A percentile compares a stretch with the other conserved stretches of the same genome.
Evolutionary conservation across 2,329 filamentous ascomycete genomes (phyloP).

Genomic region (Bipolaris victoriae): DNA sequence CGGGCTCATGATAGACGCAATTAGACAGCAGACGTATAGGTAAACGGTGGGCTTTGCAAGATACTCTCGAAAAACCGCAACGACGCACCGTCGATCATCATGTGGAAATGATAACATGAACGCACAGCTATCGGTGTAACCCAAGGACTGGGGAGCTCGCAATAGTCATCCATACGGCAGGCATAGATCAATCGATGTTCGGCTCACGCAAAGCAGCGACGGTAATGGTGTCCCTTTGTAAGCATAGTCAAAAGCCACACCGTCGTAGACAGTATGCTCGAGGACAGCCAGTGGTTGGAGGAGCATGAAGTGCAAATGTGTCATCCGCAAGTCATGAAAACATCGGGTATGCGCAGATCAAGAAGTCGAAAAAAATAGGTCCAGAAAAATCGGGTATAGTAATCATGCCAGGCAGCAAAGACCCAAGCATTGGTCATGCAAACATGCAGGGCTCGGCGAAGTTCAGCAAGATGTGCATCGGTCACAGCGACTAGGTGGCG

Average conservation of each 20-base stretch:
- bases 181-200: conserved; percentile 20
- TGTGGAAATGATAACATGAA: not conserved
- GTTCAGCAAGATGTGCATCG: conserved; percentile 47
- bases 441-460: conserved; percentile 46
- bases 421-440: conserved; percentile 45
- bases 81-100: conserved; percentile 5
- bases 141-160: conserved; percentile 5
- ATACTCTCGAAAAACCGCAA: not conserved
- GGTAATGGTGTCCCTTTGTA: conserved; percentile 5
- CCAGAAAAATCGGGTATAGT: conserved; percentile 18
- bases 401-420: conserved; percentile 36
- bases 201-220: conserved; percentile 23
- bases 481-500: conserved; percentile 40
- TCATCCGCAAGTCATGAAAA: conserved; percentile 30
- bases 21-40: conserved; percentile 1
- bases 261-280: conserved; percentile 6
- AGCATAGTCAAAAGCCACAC: conserved; percentile 10
- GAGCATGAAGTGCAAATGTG: conserved; percentile 26
- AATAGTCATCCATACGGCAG: conserved; percentile 17
- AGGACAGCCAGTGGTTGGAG: conserved; percentile 6
- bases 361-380: conserved; percentile 30
- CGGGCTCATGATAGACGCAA: conserved; percentile 6
- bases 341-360: conserved; percentile 28
- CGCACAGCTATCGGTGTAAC: conserved; percentile 1
- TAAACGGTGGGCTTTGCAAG: not conserved